Conservation (phyloP, 1,284 basidiomycete genomes). For the Ceratobasidium sp. region DNA sequence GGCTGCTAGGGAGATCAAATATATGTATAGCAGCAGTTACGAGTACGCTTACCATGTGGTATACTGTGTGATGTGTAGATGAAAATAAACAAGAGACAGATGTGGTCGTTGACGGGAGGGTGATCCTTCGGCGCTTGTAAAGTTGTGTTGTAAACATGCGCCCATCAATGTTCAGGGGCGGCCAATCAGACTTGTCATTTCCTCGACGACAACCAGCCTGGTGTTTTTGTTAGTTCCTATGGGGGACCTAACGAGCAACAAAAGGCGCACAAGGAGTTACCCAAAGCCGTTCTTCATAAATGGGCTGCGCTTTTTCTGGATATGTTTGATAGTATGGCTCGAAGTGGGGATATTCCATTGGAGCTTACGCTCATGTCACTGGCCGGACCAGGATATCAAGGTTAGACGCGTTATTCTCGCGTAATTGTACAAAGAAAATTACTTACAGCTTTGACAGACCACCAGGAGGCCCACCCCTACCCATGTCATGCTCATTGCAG, state of each 20-base stretch:
- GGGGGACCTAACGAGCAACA: slow-evolving; percentile 7
- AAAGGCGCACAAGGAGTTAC: slow-evolving; percentile 26
- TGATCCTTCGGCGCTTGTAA: not conserved
- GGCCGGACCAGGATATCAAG: slow-evolving; percentile 59
- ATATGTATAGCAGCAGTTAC: not conserved
- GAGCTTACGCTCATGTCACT: slow-evolving; percentile 62
- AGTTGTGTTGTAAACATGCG: slow-evolving; percentile 13
- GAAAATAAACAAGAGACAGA: not conserved
- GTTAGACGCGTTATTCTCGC: not conserved
- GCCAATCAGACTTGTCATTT: not conserved
- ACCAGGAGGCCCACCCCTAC: slow-evolving; percentile 55
- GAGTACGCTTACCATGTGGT: slow-evolving; percentile 1
- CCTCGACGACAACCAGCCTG: slow-evolving; percentile 6
- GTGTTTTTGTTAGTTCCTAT: not conserved
- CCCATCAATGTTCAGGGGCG: slow-evolving; percentile 10
- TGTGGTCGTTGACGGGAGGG: slow-evolving; percentile 26
- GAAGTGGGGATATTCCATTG: slow-evolving; percentile 70
- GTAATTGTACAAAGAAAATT: slow-evolving; percentile 28
- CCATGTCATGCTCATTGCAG: slow-evolving; percentile 78
- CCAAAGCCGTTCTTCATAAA: slow-evolving; percentile 52
- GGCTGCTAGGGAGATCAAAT: slow-evolving; percentile 12
- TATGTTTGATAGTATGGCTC: slow-evolving; percentile 73
- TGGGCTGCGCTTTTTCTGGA: slow-evolving; percentile 65
- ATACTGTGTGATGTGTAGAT: not conserved
- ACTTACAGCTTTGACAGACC: slow-evolving; percentile 43